Base-by-base conservation (phyloP, 2,329 filamentous ascomycete genomes). In the Orbilia ellipsospora region DNA sequence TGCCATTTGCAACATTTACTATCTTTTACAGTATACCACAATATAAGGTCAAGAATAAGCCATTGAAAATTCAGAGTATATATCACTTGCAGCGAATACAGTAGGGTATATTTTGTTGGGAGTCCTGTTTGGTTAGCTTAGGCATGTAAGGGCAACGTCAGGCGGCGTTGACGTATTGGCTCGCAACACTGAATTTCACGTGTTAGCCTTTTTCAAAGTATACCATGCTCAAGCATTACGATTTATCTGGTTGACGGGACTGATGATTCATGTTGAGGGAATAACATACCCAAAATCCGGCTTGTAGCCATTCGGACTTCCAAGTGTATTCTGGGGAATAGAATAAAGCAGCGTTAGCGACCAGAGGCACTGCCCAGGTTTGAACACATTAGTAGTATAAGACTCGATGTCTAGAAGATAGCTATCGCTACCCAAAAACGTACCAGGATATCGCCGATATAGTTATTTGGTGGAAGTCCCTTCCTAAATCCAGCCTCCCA, bases 381-480 rank as follows among this genome's bases (percentile, higher is more conserved):
- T 36, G 23, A 4, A 23, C 23, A 23, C 23, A n/a, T 23, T 23
- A 4, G 23, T n/a, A n/a, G n/a, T n/a, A n/a, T n/a, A n/a, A 23
- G 23, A 23, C 23, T 4, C 2, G 4, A 23, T 23, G 23, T 23
- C 23, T 23, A 23, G n/a, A n/a, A 23, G 4, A 6, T 10, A 36
- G 31, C 5, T 36, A 36, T 10, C 28, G 28, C 28, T 31, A 3
- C 10, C 5, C 8, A 36, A 6, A 36, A 15, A 28, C 57, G 28
- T 64, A 64, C 52, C 20, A 92, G 89, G 64, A 92, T 89, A 79
- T 92, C 90, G 4, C 90, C 90, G 44, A 92, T 82, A 78, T 92
- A 92, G 79, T 92, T 92, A 1, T 80, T 83, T 0, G 89, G 82
- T 74, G 83, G 80, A 45, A 92, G 82, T 1, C 90, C 90, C 0